phyloP scores from a whole-genome alignment of 2,329 filamentous ascomycete genomes.

The Aspergillus pseudonomiae region DNA sequence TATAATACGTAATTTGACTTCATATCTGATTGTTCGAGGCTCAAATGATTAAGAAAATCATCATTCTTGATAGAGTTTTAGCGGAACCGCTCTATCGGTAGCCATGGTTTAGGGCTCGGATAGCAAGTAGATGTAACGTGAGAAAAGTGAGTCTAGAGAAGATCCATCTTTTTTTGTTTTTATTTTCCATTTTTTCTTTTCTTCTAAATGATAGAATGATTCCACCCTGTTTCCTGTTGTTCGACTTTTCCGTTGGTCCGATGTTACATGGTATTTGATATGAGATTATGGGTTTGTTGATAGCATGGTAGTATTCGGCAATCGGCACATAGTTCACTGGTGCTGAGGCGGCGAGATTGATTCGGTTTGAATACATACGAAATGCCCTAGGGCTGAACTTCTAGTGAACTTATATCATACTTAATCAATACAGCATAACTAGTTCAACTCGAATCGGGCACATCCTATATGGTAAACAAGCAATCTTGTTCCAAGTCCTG shows the following conservation, averaged over 20 bases:
- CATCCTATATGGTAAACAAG: background rate
- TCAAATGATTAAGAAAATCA: background rate
- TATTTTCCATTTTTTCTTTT: background rate
- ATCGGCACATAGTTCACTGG: too few relatives aligned
- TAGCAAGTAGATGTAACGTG: background rate
- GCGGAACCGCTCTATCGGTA: background rate
- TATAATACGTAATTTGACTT: conserved; percentile 1
- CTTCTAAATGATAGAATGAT: background rate
- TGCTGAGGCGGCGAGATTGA: background rate
- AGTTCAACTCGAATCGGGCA: background rate
- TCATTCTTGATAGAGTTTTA: background rate
- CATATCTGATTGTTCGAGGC: background rate
- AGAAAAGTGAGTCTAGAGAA: background rate
- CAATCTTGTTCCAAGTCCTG: too few relatives aligned
- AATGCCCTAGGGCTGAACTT: background rate
- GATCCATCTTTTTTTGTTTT: background rate
- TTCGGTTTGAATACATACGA: background rate
- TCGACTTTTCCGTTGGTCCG: background rate
- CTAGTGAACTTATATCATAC: background rate
- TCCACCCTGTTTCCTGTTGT: background rate
- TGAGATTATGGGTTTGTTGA: background rate
- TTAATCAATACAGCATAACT: background rate
- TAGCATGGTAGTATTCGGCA: background rate
- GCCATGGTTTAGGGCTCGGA: background rate
- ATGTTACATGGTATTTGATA: background rate